Conservation (phyloP, 805 yeast species). For the Torulaspora quercuum region DNA sequence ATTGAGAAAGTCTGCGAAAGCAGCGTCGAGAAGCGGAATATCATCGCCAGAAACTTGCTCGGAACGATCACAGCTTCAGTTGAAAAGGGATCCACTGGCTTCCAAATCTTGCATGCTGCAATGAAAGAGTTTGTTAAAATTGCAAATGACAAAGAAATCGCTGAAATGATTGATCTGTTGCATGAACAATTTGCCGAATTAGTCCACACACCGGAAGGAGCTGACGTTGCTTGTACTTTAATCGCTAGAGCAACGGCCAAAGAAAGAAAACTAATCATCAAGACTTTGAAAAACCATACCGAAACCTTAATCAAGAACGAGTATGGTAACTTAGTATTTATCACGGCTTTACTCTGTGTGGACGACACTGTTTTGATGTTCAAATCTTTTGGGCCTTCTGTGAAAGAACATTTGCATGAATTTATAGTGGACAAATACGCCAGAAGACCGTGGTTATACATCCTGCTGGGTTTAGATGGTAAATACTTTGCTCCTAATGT, state of each 20-base stretch:
- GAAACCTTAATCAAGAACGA: slow-evolving; percentile 75
- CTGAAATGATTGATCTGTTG: slow-evolving; percentile 77
- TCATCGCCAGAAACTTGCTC: slow-evolving; percentile 68
- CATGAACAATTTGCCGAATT: slow-evolving; percentile 89
- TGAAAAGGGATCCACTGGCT: slow-evolving; percentile 93
- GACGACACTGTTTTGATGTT: slow-evolving; percentile 86
- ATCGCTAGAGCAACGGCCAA: slow-evolving; percentile 84
- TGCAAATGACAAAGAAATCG: slow-evolving; percentile 60
- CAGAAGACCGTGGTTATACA: slow-evolving; percentile 82
- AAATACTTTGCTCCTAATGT: slow-evolving; percentile 76
- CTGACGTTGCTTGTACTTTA: slow-evolving; percentile 81
- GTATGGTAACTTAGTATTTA: slow-evolving; percentile 78
- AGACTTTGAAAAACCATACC: slow-evolving; percentile 71
- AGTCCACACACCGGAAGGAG: slow-evolving; percentile 92
- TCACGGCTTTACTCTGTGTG: slow-evolving; percentile 74
- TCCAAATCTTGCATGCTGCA: slow-evolving; percentile 92
- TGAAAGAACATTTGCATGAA: slow-evolving; percentile 53
- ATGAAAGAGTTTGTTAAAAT: slow-evolving; percentile 84
- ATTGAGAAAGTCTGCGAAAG: slow-evolving; percentile 64
- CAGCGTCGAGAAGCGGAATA: slow-evolving; percentile 71
- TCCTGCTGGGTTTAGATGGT: slow-evolving; percentile 73
- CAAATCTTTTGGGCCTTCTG: slow-evolving; percentile 55
- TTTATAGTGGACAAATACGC: slow-evolving; percentile 69
- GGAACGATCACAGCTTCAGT: slow-evolving; percentile 88
- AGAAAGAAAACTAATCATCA: slow-evolving; percentile 79